A percentile compares a stretch with the other conserved stretches of the same genome.
phyloP scores from a whole-genome alignment of 2,329 filamentous ascomycete species.

The Scolecobasidium constrictum region DNA sequence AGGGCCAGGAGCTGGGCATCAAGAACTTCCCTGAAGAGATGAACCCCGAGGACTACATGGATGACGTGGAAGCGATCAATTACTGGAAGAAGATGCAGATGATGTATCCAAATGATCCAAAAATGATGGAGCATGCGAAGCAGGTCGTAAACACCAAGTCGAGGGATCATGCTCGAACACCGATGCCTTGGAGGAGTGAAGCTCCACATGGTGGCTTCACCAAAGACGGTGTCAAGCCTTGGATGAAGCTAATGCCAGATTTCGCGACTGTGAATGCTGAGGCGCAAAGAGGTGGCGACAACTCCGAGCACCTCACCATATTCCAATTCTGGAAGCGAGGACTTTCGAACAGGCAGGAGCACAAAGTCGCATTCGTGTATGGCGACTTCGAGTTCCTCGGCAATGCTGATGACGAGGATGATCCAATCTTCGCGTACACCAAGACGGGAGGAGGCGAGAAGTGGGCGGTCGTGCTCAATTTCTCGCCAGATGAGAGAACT shows the following conservation, averaged over 20 bases:
- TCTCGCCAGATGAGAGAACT: constrained; percentile 18
- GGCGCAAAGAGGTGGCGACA: constrained; percentile 31
- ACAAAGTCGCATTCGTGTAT: constrained; percentile 55
- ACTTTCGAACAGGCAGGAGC: constrained; percentile 43
- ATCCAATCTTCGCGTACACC: constrained; percentile 37
- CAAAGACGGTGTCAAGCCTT: constrained; percentile 36
- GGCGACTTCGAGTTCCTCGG: constrained; percentile 50
- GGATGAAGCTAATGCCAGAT: constrained; percentile 50
- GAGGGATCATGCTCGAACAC: constrained; percentile 55
- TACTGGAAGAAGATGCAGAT: constrained; percentile 39
- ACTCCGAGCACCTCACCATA: constrained; percentile 31
- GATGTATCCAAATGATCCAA: constrained; percentile 22
- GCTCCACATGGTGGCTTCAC: constrained; percentile 52
- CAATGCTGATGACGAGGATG: constrained; percentile 37
- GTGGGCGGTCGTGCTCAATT: constrained; percentile 23
- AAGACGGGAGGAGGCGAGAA: constrained; percentile 19
- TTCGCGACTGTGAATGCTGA: constrained; percentile 46
- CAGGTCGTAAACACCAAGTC: constrained; percentile 47
- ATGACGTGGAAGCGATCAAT: constrained; percentile 44
- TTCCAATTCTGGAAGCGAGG: constrained; percentile 51
- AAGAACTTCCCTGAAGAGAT: constrained; percentile 34
- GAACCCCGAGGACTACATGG: constrained; percentile 34
- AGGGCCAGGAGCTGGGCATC: constrained; percentile 42
- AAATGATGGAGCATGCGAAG: constrained; percentile 35
- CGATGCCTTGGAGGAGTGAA: constrained; percentile 52